These are phyloP conservation scores for Dalbergia oliveri DNA, from an alignment of 306 rosid species.

Conservation along the genomic window DNA sequence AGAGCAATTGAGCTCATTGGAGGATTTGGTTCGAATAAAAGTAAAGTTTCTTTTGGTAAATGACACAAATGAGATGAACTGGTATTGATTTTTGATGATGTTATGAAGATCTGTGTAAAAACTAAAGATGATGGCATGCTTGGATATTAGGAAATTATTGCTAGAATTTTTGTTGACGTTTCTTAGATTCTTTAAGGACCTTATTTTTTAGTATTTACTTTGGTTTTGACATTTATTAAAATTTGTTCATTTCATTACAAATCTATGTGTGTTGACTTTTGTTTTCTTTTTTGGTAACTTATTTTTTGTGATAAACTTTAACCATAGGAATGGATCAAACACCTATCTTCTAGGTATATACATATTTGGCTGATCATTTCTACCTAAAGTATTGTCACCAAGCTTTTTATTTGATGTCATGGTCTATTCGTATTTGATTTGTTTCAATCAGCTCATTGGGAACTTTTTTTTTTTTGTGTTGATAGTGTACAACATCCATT, in stretches of 20 bases:
- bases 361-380: neutral
- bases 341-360: conserved; percentile 22
- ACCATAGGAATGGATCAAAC: neutral
- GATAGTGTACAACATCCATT: conserved; percentile 82
- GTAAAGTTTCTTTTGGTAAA: conserved; percentile 25
- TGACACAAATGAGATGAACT: conserved; percentile 17
- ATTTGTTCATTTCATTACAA: neutral
- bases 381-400: conserved; percentile 18
- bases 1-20: conserved; percentile 31
- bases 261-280: neutral
- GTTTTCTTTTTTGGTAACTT: neutral
- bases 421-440: conserved; percentile 10
- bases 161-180: conserved; percentile 5
- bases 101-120: conserved; percentile 34
- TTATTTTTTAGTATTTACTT: conserved; percentile 26
- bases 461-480: conserved; percentile 40
- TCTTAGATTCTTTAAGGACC: conserved; percentile 32
- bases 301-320: too few species aligned
- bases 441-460: conserved; percentile 24
- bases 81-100: conserved; percentile 26
- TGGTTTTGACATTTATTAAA: conserved; percentile 24
- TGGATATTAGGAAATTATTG: conserved; percentile 10
- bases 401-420: conserved; percentile 10
- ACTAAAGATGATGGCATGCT: conserved; percentile 28
- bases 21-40: conserved; percentile 20